Base-by-base conservation (phyloP, 2,329 filamentous ascomycete genomes). In the Beauveria australis region DNA sequence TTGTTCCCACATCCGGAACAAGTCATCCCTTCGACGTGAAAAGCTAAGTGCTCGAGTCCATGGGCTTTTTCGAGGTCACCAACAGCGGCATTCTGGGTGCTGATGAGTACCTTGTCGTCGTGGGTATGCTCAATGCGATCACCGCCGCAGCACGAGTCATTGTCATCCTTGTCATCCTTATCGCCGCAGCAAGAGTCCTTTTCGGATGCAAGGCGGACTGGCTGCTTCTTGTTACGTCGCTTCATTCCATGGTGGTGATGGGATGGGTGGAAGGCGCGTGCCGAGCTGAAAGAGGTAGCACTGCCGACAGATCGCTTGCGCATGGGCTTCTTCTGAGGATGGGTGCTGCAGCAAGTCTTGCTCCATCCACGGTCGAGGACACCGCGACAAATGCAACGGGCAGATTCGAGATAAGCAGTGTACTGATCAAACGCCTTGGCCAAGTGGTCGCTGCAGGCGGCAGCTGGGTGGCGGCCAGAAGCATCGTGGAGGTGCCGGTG, bases 1-100 rank as follows among this genome's bases (percentile, higher is more conserved):
- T 74, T 75, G 60, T 72, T 71, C 4, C 65, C 72, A 40, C 73
- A 75, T 12, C 70, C 69, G 1, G 73, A 71, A 44, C 73, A 75
- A 3, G 70, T 71, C 72, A 75, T 75, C 26, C 74, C 74, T 19
- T 69, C 67, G 33, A 75, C 70, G 2, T 66, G 43, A 16, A 72
- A 60, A 26, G 62, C 63, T 37, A 73, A 65, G 7, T 65, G 65
- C 65, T 74, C 70, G 12, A 66, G 46, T 1, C 57, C 66, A 30
- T 57, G 60, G 8, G 63, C 64, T 53, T 69, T 70, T 56, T 73
- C 71, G 12, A 69, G 37, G 37, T 72, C 70, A 4, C 46, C 19
- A 40, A 46, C 22, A 16, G 41, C 40, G 37, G n/a, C n/a, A 7
- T 5, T 9, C 24, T 19, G 40, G 16, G 26, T 40, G 8, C 22